Evolutionary conservation across 1,284 basidiomycete species (phyloP).

Genomic region (Amylostereum chailletii): DNA sequence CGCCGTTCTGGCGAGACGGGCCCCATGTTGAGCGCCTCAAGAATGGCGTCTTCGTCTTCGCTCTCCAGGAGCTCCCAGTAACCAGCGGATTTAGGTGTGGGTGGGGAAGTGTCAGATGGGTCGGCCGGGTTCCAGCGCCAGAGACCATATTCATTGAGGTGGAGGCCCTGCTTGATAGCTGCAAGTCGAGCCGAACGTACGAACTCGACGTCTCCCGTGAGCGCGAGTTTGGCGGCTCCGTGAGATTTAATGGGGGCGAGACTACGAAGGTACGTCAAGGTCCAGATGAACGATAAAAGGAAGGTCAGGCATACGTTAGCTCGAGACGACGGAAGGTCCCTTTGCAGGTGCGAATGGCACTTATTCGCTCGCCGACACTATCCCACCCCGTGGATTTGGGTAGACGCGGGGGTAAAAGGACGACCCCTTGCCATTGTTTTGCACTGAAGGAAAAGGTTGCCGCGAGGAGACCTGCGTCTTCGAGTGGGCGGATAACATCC

Average conservation of each 20-base stretch:
- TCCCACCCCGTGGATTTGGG: constrained; percentile 1
- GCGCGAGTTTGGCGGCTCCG: constrained; percentile 18
- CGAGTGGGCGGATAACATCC: constrained; percentile 10
- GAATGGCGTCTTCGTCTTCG: constrained; percentile 16
- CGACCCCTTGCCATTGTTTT: constrained; percentile 8
- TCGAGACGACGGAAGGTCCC: constrained; percentile 10
- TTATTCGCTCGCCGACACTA: constrained; percentile 10
- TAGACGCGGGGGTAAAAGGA: constrained; percentile 2
- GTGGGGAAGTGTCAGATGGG: neutral
- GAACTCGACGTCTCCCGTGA: constrained; percentile 22
- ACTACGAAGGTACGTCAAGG: constrained; percentile 8
- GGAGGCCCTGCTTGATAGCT: constrained; percentile 14
- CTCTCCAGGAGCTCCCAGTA: constrained; percentile 19
- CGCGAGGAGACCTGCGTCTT: constrained; percentile 5
- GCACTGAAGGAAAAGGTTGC: neutral
- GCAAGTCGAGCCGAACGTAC: constrained; percentile 11
- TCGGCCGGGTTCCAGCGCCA: constrained; percentile 14
- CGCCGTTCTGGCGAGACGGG: constrained; percentile 17
- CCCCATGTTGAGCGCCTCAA: constrained; percentile 16
- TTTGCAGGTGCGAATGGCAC: constrained; percentile 6
- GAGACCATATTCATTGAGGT: constrained; percentile 22
- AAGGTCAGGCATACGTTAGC: constrained; percentile 8
- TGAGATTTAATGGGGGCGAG: constrained; percentile 16
- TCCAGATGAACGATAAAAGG: neutral
- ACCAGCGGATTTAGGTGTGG: constrained; percentile 2